A percentile compares a stretch with the other conserved stretches of the same genome.
Evolutionary conservation across 208 protist species (phyloP).

Genomic region (Leishmania tropica): DNA sequence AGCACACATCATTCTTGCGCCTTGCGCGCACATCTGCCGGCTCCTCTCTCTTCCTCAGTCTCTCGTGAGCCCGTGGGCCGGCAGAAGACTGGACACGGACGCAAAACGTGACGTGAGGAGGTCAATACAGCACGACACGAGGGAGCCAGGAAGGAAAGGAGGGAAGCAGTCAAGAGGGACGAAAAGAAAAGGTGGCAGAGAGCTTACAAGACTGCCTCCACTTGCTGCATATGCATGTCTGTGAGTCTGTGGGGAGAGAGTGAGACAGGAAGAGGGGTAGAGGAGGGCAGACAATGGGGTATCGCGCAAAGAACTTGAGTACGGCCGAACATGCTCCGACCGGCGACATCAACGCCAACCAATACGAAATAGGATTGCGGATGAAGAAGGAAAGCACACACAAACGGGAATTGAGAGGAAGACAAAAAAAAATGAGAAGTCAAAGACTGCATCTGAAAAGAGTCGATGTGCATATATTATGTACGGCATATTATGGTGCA

Average conservation of each 20-base stretch:
- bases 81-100: neutral
- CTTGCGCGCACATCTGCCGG: neutral
- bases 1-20: too few relatives aligned
- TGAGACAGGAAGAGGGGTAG: too few relatives aligned
- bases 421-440: neutral
- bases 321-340: neutral
- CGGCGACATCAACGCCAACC: neutral
- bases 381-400: neutral
- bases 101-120: too few relatives aligned
- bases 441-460: neutral
- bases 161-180: neutral
- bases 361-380: neutral
- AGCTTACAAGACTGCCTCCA: neutral
- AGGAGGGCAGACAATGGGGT: neutral
- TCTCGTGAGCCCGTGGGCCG: too few relatives aligned
- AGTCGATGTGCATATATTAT: too few relatives aligned
- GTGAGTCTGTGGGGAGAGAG: conserved; percentile 8
- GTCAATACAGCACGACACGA: too few relatives aligned
- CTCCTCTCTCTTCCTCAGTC: too few relatives aligned
- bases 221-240: conserved; percentile 9
- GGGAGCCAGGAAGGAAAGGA: neutral
- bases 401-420: neutral
- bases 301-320: neutral
- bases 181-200: neutral
- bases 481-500: too few relatives aligned